Percentiles rank a stretch among this genome's conserved stretches.
phyloP scores from a whole-genome alignment of 148 eudicot genomes.

The Vaccinium macrocarpon region DNA sequence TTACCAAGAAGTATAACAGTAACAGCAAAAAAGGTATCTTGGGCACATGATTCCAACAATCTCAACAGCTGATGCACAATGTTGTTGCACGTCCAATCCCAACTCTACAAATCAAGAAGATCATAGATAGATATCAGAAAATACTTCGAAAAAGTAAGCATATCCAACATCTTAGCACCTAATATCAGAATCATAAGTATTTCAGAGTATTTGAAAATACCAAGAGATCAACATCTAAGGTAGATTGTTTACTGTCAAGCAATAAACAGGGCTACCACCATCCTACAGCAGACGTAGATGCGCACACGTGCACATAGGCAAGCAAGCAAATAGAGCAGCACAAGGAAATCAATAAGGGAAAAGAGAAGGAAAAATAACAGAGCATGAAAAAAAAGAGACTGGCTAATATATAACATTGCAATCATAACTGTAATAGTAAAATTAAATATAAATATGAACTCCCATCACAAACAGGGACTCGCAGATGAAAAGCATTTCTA shows the following conservation, averaged over 20 bases:
- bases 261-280: not conserved
- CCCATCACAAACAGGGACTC: not conserved
- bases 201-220: not conserved
- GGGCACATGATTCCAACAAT: constrained; percentile 38
- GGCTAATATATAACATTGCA: not conserved
- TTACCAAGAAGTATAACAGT: constrained; percentile 53
- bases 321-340: not conserved
- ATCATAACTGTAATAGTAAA: not conserved
- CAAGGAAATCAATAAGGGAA: not conserved
- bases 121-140: not conserved
- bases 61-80: constrained; percentile 42
- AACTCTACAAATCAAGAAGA: constrained; percentile 44
- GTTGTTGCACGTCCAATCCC: constrained; percentile 58
- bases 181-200: not conserved
- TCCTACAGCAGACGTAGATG: not conserved
- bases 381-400: not conserved
- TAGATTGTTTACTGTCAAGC: not conserved
- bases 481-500: not conserved
- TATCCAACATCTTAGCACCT: not conserved
- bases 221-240: not conserved
- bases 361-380: not conserved
- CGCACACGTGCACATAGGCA: too few relatives aligned
- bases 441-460: not conserved
- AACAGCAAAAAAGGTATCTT: constrained; percentile 31
- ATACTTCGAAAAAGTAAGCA: not conserved